Percentiles rank a stretch among this genome's conserved stretches.
Evolutionary conservation across 129 eudicot species (phyloP).

Genomic region (Flaveria ramosissima): DNA sequence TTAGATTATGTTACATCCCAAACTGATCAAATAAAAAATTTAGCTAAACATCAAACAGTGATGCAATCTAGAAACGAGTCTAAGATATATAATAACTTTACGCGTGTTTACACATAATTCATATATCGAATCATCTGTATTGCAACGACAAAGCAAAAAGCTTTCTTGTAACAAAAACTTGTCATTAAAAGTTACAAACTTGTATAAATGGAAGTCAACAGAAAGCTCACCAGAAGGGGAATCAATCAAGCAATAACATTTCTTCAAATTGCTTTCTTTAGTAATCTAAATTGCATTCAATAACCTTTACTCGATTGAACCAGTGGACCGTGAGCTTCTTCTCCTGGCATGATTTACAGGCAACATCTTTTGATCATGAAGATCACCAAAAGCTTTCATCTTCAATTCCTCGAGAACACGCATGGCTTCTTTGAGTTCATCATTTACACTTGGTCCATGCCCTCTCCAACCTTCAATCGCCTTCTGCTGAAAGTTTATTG

Average conservation of each 20-base stretch:
- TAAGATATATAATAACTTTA: slow-evolving; percentile 8
- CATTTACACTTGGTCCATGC: slow-evolving; percentile 74
- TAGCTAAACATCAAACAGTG: not conserved
- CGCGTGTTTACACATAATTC: not conserved
- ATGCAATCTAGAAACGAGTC: not conserved
- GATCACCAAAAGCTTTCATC: slow-evolving; percentile 49
- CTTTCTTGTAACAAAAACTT: slow-evolving; percentile 12
- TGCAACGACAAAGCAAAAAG: not conserved
- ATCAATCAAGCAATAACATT: not conserved
- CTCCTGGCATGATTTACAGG: slow-evolving; percentile 46
- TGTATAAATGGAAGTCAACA: slow-evolving; percentile 8
- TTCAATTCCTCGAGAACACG: slow-evolving; percentile 63
- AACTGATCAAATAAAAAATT: not conserved
- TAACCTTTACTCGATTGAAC: slow-evolving; percentile 30
- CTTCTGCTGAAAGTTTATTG: slow-evolving; percentile 80
- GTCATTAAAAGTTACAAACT: slow-evolving; percentile 6
- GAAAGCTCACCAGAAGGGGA: slow-evolving; percentile 27
- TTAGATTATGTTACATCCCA: not conserved
- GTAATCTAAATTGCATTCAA: slow-evolving; percentile 1
- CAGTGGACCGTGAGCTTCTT: slow-evolving; percentile 37
- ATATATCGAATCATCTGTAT: slow-evolving; percentile 18
- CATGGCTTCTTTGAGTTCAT: slow-evolving; percentile 70
- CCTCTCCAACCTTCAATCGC: slow-evolving; percentile 77
- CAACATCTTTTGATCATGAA: slow-evolving; percentile 40
- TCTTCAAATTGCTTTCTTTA: slow-evolving; percentile 20